Evolutionary conservation across 192 early-diverging fungal species (phyloP), one percentile per base, ranked within the genome.

Genomic region (Backusella luteola): DNA sequence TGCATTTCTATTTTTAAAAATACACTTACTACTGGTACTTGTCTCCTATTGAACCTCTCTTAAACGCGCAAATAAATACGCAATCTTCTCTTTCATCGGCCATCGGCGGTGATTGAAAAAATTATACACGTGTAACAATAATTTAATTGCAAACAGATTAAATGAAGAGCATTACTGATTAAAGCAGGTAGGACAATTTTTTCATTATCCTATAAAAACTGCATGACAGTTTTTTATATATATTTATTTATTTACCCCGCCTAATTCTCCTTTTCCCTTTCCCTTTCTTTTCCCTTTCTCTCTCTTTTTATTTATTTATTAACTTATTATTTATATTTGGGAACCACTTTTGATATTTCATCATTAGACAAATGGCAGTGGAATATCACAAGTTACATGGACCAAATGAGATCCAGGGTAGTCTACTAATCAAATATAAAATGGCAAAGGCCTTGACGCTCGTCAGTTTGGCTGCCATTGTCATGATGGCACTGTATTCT

Each of bases 401-500:
- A 8, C 23, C 38, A 46, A 46, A 38, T 34, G 69, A 71, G 14
- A 26, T 71, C 21, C 38, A 71, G 26, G 66, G 66, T 32, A 75
- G 73, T 44, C 34, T 78, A 34, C 35, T 73, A n/a, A 34, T 78
- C 15, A 78, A 78, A 38, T 81, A 81, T 56, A 77, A 52, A 34
- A 46, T 77, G 39, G 80, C 80, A 26, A 77, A 77, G 38, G 73
- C 68, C 42, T 41, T 81, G 3, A 77, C 80, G 6, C 26, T 72
- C 15, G 56, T 77, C 12, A 81, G 80, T 44, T 53, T 81, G 71
- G n/a, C 74, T 9, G 76, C 80, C 17, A 76, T 81, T 41, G 69
- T 81, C 17, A 14, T 74, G 29, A 75, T 81, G 73, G 76, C 76
- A 9, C 15, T 75, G 21, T 23, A 53, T 26, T 77, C 80, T 34